Evolutionary conservation across 768 basidiomycete species (phyloP).

Genomic region (Nidularia pulvinata): DNA sequence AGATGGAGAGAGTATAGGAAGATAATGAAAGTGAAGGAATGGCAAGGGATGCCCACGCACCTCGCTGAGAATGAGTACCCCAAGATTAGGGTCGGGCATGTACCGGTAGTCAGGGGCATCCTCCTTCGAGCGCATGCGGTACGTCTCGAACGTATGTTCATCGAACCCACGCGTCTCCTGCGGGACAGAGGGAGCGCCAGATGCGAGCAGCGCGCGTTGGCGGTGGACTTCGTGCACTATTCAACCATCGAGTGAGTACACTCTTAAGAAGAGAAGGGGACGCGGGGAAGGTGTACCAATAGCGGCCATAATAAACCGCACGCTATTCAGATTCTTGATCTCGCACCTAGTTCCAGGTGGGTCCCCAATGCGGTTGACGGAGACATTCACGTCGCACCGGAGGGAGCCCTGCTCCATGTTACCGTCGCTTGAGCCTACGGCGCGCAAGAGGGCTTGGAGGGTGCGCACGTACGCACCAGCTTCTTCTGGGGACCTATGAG

Average conservation of each 20-base stretch:
- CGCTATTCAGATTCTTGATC: constrained; percentile 95
- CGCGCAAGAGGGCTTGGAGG: constrained; percentile 78
- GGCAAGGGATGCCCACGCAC: constrained; percentile 20
- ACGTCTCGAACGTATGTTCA: constrained; percentile 80
- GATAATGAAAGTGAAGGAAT: not conserved
- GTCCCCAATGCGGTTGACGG: constrained; percentile 69
- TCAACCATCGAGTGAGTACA: not conserved
- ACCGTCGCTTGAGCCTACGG: constrained; percentile 88
- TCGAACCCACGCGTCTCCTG: constrained; percentile 95
- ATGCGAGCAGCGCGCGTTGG: constrained; percentile 60
- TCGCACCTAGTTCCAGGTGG: constrained; percentile 86
- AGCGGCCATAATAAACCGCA: constrained; percentile 82
- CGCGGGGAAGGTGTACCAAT: constrained; percentile 55
- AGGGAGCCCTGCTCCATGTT: constrained; percentile 99
- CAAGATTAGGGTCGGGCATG: constrained; percentile 97
- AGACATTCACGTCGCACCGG: constrained; percentile 95
- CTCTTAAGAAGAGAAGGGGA: not conserved
- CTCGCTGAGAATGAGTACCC: constrained; percentile 60
- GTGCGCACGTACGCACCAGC: constrained; percentile 85
- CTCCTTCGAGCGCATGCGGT: constrained; percentile 84
- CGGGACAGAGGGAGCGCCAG: constrained; percentile 38
- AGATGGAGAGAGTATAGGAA: not conserved
- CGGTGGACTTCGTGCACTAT: constrained; percentile 81
- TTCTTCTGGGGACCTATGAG: constrained; percentile 74
- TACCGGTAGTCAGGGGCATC: constrained; percentile 96